Percentiles rank a stretch among this genome's conserved stretches.
Conservation (phyloP, 75 land plant genomes). For the Sequoia sempervirens region DNA sequence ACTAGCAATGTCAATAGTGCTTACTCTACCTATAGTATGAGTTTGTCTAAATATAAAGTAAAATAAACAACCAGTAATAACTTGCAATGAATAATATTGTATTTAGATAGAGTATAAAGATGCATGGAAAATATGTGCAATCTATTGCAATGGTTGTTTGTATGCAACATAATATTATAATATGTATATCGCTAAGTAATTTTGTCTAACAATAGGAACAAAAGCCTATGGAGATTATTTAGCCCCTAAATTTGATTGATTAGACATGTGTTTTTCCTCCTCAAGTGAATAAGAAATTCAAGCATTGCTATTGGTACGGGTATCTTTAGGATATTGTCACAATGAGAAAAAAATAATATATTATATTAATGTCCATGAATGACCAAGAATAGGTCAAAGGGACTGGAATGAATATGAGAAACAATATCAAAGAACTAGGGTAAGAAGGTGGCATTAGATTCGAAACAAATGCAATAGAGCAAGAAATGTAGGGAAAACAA, state of each 20-base stretch:
- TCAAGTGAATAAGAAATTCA: not conserved
- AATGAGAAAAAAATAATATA: not conserved
- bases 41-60: not conserved
- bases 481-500: too few species aligned
- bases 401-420: too few species aligned
- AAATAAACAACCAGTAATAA: not conserved
- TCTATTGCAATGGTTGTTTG: not conserved
- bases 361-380: too few species aligned
- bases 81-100: not conserved
- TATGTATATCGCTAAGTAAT: not conserved
- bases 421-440: too few species aligned
- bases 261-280: not conserved
- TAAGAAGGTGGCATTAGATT: too few species aligned
- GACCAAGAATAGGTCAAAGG: too few species aligned
- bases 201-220: not conserved
- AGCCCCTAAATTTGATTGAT: not conserved
- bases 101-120: not conserved
- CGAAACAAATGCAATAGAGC: too few species aligned
- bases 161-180: not conserved
- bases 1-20: not conserved
- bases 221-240: not conserved
- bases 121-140: not conserved
- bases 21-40: not conserved
- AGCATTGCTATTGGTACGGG: not conserved
- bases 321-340: not conserved